Percentiles rank a stretch among this genome's conserved stretches.
phyloP scores from a whole-genome alignment of 2,329 filamentous ascomycete genomes.

The Colletotrichum sp. region DNA sequence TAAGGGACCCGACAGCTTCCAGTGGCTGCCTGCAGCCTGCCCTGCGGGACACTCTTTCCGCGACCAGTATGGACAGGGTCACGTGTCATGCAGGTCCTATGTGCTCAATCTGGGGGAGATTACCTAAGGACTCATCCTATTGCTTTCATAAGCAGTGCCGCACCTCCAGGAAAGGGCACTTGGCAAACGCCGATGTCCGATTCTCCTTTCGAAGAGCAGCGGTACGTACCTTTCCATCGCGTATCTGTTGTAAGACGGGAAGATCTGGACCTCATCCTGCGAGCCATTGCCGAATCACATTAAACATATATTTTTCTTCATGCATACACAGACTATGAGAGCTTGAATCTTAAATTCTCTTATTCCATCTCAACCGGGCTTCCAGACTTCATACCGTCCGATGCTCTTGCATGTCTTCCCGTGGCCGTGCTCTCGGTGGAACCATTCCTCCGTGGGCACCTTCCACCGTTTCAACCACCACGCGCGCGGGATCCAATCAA shows the following conservation, averaged over 20 bases:
- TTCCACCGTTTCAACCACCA: background rate
- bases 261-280: background rate
- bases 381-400: background rate
- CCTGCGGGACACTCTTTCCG: background rate
- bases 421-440: conserved; percentile 12
- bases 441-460: conserved; percentile 5
- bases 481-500: background rate
- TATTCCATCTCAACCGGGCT: background rate
- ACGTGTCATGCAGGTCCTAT: background rate
- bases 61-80: background rate
- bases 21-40: background rate
- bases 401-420: background rate
- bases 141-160: background rate
- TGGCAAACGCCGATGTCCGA: background rate
- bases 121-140: background rate
- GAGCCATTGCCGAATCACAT: background rate
- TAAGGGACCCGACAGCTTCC: background rate
- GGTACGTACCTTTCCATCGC: background rate
- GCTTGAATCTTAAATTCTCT: background rate
- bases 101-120: background rate
- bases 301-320: background rate
- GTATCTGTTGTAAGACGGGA: background rate
- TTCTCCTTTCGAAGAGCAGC: background rate
- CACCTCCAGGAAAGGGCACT: background rate
- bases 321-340: background rate